Base-by-base conservation (phyloP, 208 protist species). In the Crithidia mellificae region DNA sequence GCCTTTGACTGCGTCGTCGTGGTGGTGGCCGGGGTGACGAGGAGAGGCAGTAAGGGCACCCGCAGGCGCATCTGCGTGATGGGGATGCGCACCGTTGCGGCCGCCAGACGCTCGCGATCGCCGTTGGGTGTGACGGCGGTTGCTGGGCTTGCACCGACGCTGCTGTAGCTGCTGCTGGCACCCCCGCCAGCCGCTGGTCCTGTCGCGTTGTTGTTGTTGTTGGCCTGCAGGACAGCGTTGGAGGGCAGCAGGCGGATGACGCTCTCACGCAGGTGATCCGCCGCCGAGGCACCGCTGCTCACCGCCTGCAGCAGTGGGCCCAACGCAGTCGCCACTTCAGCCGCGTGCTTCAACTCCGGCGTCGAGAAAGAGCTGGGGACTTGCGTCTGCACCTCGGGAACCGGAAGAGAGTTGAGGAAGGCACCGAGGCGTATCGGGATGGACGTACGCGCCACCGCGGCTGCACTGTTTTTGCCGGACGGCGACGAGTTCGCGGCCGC, bases 1-100 rank as follows among this genome's bases (percentile, higher is more conserved):
- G 20, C 15, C 34, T 22, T 56, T n/a, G 30, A 36, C 54, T 53
- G 34, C 22, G 55, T 30, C 1, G 73, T 38, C 22, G 47, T 49
- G 11, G 43, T 62, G 12, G 77, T 25, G 39, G 46, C 61, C 15
- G 69, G 63, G 0, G 79, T 84, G 56, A 83, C 74, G 52, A 90
- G 80, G 24, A 89, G 46, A 12, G 87, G 87, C 30, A 89, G 64
- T 12, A 93, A 53, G 14, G 87, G 87, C 19, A 91, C 43, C 1
- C 56, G 43, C 27, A 84, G 57, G 6, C 41, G 30, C 57, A 85
- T 74, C n/a, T 44, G 61, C 19, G 38, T 50, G 2, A 72, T 53
- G 5, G 44, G 24, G 17, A 62, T 41, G 11, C 19, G 19, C 32
- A n/a, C n/a, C 27, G n/a, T 36, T 14, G 41, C n/a, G 24, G 49